Evolutionary conservation across 768 basidiomycete species (phyloP), one percentile per base, ranked within the genome.

Genomic region (Trametes sanguinea): DNA sequence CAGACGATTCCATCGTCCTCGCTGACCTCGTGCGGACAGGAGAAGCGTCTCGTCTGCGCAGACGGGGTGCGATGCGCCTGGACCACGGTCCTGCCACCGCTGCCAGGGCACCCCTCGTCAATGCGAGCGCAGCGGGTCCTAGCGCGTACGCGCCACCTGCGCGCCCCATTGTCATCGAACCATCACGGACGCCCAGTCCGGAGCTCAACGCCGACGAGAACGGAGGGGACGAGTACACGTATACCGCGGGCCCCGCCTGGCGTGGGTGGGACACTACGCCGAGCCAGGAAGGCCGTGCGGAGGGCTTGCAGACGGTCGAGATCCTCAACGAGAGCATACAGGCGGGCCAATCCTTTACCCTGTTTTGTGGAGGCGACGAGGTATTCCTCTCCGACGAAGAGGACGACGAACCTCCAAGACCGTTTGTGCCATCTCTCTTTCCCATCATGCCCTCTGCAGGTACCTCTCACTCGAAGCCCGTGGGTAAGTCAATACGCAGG

Each of bases 11-110:
- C 35, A 86, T 91, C 58, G 83, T 89, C 17, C 81, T 90, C 47
- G 88, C 87, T 2, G 89, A 90, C 72, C 80, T 91, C 44, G 79
- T 90, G 14, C 86, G 89, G 53, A 85, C 85, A 1, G 89, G 85
- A 14, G 89, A 91, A 69, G 86, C 87, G 0, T 90, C 89, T 3
- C 79, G 89, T 5, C 75, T 90, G 55, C 82, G 89, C n/a, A 77
- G 89, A 58, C 77, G 89, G 64, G 89, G 89, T 10, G 89, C 89
- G 54, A 82, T 90, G 80, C 78, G 86, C 42, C 76, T 88, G 37
- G 85, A 87, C 73, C 79, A 79, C 61, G 72, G 69, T 9, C 55
- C 57, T 2, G 46, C 58, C 11, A 55, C 61, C 52, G 58, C 68
- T 68, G 52, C 70, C 62, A 45, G 45, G 51, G n/a, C 70, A 66